Conservation (phyloP, 257 asterid genomes). For the Verbascum thapsus region DNA sequence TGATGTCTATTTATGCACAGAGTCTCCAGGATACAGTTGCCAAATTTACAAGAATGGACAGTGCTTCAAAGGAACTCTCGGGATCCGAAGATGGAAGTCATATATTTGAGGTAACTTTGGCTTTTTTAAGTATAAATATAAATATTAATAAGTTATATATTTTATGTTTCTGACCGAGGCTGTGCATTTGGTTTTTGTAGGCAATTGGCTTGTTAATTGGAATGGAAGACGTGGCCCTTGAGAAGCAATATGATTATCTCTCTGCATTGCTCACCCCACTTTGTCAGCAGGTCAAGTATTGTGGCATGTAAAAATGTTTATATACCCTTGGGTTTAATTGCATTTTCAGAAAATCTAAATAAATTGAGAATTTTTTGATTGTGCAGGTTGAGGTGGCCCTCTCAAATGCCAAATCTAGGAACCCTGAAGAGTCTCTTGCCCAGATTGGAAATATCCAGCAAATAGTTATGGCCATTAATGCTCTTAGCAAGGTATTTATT, state of each 20-base stretch:
- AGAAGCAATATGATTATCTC: constrained; percentile 83
- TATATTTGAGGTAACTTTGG: constrained; percentile 75
- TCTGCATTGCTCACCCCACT: constrained; percentile 88
- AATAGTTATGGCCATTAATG: constrained; percentile 85
- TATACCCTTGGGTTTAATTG: background rate
- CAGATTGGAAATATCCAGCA: constrained; percentile 71
- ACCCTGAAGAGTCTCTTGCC: constrained; percentile 51
- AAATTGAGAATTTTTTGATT: constrained; percentile 28
- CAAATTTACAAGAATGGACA: constrained; percentile 63
- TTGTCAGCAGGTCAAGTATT: constrained; percentile 85
- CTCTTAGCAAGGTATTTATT: constrained; percentile 89
- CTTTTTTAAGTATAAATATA: background rate
- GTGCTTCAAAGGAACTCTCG: constrained; percentile 49
- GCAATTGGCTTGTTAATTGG: constrained; percentile 96
- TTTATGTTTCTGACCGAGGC: constrained; percentile 22
- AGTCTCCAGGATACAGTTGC: constrained; percentile 79
- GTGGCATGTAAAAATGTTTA: constrained; percentile 7
- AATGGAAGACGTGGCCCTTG: constrained; percentile 91
- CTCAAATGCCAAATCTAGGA: constrained; percentile 61
- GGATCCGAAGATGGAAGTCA: constrained; percentile 92
- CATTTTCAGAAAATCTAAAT: constrained; percentile 13
- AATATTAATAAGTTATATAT: constrained; percentile 13
- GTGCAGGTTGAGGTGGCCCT: constrained; percentile 79
- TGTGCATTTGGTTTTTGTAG: constrained; percentile 38
- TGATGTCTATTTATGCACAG: constrained; percentile 45